Conservation (phyloP, 1,139 yeast species). For the Suhomyces maxii region DNA sequence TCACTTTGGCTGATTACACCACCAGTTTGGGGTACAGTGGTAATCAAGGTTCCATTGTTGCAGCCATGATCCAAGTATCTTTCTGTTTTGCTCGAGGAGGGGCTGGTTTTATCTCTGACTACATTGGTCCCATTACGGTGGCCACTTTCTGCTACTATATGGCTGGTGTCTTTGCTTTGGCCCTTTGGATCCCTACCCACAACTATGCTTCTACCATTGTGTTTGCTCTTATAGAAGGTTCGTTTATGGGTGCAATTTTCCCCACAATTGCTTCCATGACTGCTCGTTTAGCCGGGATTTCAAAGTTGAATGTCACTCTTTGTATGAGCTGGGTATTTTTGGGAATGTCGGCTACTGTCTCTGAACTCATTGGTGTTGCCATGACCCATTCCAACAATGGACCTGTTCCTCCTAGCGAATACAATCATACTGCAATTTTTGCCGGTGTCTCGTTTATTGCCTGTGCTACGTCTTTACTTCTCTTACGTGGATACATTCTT, state of each 20-base stretch:
- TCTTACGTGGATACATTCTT: conserved; percentile 9
- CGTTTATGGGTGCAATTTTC: conserved; percentile 24
- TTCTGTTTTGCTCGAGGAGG: conserved; percentile 42
- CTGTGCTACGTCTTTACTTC: conserved; percentile 1
- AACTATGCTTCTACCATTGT: conserved; percentile 31
- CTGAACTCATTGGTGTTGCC: conserved; percentile 7
- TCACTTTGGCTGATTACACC: conserved; percentile 47
- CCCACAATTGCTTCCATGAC: conserved; percentile 9
- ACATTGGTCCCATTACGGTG: conserved; percentile 40
- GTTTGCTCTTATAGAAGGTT: conserved; percentile 28
- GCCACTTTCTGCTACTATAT: conserved; percentile 25
- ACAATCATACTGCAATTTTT: conserved; percentile 7
- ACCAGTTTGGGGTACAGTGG: conserved; percentile 44
- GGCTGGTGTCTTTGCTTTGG: conserved; percentile 29
- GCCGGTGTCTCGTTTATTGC: conserved; percentile 9
- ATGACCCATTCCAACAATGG: not conserved
- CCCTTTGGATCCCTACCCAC: conserved; percentile 39
- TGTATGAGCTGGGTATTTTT: conserved; percentile 9
- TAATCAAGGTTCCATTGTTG: conserved; percentile 41
- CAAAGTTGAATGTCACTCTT: conserved; percentile 8
- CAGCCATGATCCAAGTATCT: conserved; percentile 49
- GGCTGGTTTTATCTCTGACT: conserved; percentile 41
- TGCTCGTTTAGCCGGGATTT: conserved; percentile 8
- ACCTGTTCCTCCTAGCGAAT: not conserved
- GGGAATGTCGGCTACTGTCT: conserved; percentile 5